Conservation (phyloP, 495 filamentous ascomycete genomes). For the Penicillium nucicola region DNA sequence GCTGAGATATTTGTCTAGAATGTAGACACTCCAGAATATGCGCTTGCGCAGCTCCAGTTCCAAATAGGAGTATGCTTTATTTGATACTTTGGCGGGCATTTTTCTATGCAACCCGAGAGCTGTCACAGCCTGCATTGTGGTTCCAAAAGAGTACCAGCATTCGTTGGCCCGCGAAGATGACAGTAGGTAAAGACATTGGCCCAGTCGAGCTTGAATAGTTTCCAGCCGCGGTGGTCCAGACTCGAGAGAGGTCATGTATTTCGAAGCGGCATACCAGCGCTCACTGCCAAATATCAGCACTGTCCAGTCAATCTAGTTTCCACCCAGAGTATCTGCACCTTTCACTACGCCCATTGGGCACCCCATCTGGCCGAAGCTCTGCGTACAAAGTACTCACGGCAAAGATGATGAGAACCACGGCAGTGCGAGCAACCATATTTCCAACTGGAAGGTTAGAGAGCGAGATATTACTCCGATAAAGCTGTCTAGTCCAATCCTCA, state of each 20-base stretch:
- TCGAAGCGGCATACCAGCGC: conserved; percentile 42
- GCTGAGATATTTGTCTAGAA: conserved; percentile 56
- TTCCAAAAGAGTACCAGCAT: conserved; percentile 49
- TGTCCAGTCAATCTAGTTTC: background rate
- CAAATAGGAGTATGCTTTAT: conserved; percentile 30
- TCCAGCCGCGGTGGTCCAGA: conserved; percentile 43
- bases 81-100: conserved; percentile 27
- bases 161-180: conserved; percentile 48
- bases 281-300: conserved; percentile 22
- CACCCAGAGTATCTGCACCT: conserved; percentile 20
- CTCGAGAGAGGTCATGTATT: conserved; percentile 39
- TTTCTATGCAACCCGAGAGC: conserved; percentile 44
- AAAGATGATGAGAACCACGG: conserved; percentile 44
- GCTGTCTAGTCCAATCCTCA: conserved; percentile 36
- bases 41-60: conserved; percentile 48
- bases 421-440: conserved; percentile 37
- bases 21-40: conserved; percentile 56
- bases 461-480: conserved; percentile 36
- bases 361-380: conserved; percentile 23
- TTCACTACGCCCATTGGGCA: conserved; percentile 20
- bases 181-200: conserved; percentile 44
- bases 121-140: conserved; percentile 43
- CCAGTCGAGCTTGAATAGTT: conserved; percentile 42
- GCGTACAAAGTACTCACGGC: conserved; percentile 39
- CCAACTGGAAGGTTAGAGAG: conserved; percentile 35